Percentiles rank a stretch among this genome's conserved stretches.
Evolutionary conservation across 345 rosid genomes (phyloP).

Genomic region (Raphanus sativus): DNA sequence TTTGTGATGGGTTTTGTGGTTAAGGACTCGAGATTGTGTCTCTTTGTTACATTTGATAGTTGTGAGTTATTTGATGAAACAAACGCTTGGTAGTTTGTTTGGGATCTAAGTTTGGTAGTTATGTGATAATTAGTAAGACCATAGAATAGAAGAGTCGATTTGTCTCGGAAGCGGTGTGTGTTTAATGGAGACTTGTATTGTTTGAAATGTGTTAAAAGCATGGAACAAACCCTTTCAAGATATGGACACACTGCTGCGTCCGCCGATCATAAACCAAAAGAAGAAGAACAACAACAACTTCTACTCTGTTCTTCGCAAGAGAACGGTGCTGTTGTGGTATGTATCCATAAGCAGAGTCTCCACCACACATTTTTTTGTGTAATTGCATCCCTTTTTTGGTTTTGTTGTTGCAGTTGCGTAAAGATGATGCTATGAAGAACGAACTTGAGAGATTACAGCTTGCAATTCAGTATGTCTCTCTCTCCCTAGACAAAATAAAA

Average conservation of each 20-base stretch:
- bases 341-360: background rate
- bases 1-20: slow-evolving; percentile 7
- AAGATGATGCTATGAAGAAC: slow-evolving; percentile 10
- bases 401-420: slow-evolving; percentile 20
- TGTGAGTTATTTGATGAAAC: background rate
- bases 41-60: background rate
- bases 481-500: background rate
- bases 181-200: background rate
- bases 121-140: background rate
- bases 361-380: background rate
- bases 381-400: background rate
- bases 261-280: slow-evolving; percentile 17
- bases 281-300: slow-evolving; percentile 22
- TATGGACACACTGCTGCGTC: slow-evolving; percentile 25
- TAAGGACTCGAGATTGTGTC: background rate
- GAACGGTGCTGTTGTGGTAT: slow-evolving; percentile 20
- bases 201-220: slow-evolving; percentile 20
- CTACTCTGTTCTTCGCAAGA: slow-evolving; percentile 19
- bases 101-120: background rate
- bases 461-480: slow-evolving; percentile 27
- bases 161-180: background rate
- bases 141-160: background rate
- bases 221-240: slow-evolving; percentile 31
- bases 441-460: slow-evolving; percentile 38
- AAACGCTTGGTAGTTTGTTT: background rate